Conservation (phyloP, 129 eudicot genomes). For the Helianthus tuberosus region DNA sequence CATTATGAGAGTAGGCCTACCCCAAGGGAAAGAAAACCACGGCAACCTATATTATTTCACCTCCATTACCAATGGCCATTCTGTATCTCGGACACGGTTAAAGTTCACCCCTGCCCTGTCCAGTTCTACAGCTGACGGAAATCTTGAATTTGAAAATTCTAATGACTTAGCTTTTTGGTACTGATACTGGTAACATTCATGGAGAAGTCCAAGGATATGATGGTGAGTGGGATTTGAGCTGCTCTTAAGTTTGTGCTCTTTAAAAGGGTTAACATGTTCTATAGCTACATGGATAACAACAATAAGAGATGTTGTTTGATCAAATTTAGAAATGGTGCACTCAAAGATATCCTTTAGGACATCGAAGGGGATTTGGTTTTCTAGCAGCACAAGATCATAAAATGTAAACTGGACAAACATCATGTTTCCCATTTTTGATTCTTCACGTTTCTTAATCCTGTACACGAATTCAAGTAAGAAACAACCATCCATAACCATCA, state of each 20-base stretch:
- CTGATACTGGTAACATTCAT: conserved; percentile 6
- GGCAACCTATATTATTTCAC: neutral
- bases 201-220: conserved; percentile 24
- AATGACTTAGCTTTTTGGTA: neutral
- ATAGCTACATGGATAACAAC: neutral
- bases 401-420: neutral
- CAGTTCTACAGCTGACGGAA: neutral
- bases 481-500: conserved; percentile 31
- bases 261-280: neutral
- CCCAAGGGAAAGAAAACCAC: conserved; percentile 6
- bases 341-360: conserved; percentile 30
- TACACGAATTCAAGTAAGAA: conserved; percentile 25
- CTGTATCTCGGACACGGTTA: neutral
- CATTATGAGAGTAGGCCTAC: conserved; percentile 11
- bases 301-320: conserved; percentile 6
- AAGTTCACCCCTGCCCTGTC: conserved; percentile 21
- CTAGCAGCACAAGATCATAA: conserved; percentile 22
- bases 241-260: neutral
- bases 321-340: conserved; percentile 1
- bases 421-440: neutral
- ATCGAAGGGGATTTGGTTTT: conserved; percentile 35
- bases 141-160: neutral
- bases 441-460: neutral
- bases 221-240: neutral
- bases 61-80: conserved; percentile 1